Percentiles rank a stretch among this genome's conserved stretches.
Evolutionary conservation across 2,329 filamentous ascomycete species (phyloP).

Genomic region (Cladophialophora immunda): DNA sequence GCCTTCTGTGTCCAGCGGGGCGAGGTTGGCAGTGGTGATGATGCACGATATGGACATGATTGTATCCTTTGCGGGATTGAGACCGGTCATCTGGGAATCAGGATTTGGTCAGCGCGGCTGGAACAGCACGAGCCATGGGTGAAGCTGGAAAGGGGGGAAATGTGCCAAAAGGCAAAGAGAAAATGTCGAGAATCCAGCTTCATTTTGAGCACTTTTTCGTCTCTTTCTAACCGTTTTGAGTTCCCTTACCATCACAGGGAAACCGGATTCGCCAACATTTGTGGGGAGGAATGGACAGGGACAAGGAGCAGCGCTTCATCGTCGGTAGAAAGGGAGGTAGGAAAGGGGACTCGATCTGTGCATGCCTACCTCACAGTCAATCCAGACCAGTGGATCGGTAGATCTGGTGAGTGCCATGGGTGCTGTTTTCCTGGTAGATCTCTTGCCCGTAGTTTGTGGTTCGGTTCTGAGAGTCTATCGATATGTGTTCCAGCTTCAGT

Average conservation of each 20-base stretch:
- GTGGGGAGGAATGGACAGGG: not conserved
- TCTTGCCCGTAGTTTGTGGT: not conserved
- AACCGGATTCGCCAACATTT: not conserved
- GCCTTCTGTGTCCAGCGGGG: slow-evolving; percentile 76
- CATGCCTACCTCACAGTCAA: slow-evolving; percentile 74
- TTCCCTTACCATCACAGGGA: not conserved
- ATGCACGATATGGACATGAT: slow-evolving; percentile 94
- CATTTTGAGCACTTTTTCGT: too few relatives aligned
- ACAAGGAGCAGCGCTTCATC: not conserved
- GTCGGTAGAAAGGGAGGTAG: not conserved
- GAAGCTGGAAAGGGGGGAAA: not conserved
- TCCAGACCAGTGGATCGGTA: slow-evolving; percentile 79
- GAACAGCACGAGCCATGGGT: not conserved
- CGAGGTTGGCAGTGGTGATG: slow-evolving; percentile 82
- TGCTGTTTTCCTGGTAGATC: not conserved
- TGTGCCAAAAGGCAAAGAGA: not conserved
- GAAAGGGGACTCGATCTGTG: not conserved
- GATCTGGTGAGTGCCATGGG: slow-evolving; percentile 59
- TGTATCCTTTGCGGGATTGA: slow-evolving; percentile 78
- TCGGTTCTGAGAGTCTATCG: not conserved
- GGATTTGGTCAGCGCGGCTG: slow-evolving; percentile 16
- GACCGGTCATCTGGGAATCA: slow-evolving; percentile 82
- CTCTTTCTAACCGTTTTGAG: not conserved
- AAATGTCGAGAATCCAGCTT: not conserved
- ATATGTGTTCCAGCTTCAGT: not conserved